Percentiles rank a stretch among this genome's conserved stretches.
Conservation (phyloP, 1,139 yeast species). For the Sugiyamaella xylanicola region DNA sequence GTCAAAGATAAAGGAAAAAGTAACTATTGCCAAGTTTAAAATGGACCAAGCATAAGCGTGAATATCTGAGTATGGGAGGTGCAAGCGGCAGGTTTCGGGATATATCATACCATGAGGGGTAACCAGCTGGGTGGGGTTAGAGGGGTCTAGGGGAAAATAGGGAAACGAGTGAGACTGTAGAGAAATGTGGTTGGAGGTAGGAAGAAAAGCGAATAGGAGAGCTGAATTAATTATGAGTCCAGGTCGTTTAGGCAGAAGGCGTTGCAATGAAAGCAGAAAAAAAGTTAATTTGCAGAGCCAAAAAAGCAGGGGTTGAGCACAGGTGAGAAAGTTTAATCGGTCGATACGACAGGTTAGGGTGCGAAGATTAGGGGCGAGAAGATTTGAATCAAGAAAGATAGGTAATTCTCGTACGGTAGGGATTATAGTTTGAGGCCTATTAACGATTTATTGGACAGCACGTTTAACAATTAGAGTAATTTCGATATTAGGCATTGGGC, state of each 20-base stretch:
- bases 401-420: background rate
- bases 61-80: constrained; percentile 1
- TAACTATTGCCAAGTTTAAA: constrained; percentile 8
- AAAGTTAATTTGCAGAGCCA: background rate
- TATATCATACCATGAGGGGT: background rate
- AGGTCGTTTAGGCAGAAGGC: too few species aligned
- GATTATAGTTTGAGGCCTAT: background rate
- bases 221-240: too few species aligned
- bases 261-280: background rate
- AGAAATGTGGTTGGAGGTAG: too few species aligned
- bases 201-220: too few species aligned
- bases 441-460: background rate
- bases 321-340: background rate
- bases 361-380: background rate
- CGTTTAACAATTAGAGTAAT: background rate
- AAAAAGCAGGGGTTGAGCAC: background rate
- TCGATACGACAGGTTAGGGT: constrained; percentile 3
- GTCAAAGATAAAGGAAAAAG: constrained; percentile 15
- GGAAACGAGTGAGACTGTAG: background rate
- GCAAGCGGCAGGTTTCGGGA: constrained; percentile 7
- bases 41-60: constrained; percentile 3
- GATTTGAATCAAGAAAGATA: background rate
- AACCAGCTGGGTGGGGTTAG: background rate
- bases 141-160: background rate
- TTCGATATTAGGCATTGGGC: background rate